Base-by-base conservation (phyloP, 352 stramenopile species). In the Plasmopara halstedii region DNA sequence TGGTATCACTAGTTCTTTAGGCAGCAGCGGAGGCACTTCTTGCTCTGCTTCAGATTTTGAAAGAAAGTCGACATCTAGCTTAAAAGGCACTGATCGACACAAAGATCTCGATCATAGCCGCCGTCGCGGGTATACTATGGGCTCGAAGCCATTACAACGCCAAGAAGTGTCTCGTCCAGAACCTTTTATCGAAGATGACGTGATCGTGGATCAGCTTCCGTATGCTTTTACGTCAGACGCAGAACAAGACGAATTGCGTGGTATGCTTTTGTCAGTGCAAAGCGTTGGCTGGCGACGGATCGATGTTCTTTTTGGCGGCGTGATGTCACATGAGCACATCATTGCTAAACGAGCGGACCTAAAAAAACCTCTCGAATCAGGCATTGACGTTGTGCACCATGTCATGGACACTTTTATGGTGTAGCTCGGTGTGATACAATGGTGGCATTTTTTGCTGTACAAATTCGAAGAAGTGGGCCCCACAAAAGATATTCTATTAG, bases 231-330 rank as follows among this genome's bases (percentile, higher is more conserved):
- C 58, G 20, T 72, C 70, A n/a, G 79, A 88, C 37, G 31, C 53
- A 6, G 54, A 73, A 43, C 59, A 76, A 42, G 79, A 91, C 51
- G 56, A 69, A 18, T 64, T 91, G 23, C 76, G 79, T 32, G 70
- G 70, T 17, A 88, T 91, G 76, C 58, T 91, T 35, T 39, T 91
- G 21, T 76, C 69, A 2, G 52, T 91, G 36, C 79, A 91, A 53
- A 83, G 69, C 50, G 55, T 88, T 6, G 71, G 73, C 10, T 91
- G 76, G 74, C 65, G 76, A 17, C 73, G 79, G 6, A 70, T 87
- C 17, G 79, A 91, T 47, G 69, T 84, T 2, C 22, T 84, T 21
- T 87, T 91, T 42, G 64, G 81, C 35, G 83, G 68, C 23, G 57
- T 81, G 23, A 27, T 27, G 23, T 27, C 23, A 27, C 8, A 27